Percentiles rank a stretch among this genome's conserved stretches.
Evolutionary conservation across 2,329 filamentous ascomycete species (phyloP).

Genomic region (Epichloe glyceriae): DNA sequence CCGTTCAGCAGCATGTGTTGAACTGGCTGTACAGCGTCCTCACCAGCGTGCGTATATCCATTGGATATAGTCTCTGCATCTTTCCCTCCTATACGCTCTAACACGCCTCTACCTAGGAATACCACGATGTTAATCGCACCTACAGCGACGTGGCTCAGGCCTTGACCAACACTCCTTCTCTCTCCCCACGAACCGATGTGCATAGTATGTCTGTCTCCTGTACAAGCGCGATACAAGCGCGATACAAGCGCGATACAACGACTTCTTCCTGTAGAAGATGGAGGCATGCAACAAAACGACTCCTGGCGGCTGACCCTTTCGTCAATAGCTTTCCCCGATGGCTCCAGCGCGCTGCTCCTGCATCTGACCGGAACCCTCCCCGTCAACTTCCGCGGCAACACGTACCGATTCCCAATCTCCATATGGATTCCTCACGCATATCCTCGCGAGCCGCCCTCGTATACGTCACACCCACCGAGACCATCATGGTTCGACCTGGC

Average conservation of each 20-base stretch:
- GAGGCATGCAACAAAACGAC: slow-evolving; percentile 1
- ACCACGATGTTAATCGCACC: slow-evolving; percentile 80
- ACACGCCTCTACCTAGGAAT: slow-evolving; percentile 49
- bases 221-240: too few species aligned
- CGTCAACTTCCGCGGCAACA: slow-evolving; percentile 77
- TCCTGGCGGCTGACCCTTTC: slow-evolving; percentile 6
- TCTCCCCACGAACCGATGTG: slow-evolving; percentile 81
- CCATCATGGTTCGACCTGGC: slow-evolving; percentile 80
- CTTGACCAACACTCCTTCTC: slow-evolving; percentile 64
- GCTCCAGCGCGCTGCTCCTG: slow-evolving; percentile 72
- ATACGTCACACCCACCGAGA: slow-evolving; percentile 78
- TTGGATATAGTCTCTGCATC: not conserved
- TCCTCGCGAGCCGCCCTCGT: slow-evolving; percentile 74
- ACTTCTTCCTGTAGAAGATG: too few species aligned
- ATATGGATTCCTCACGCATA: slow-evolving; percentile 91
- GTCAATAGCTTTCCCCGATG: slow-evolving; percentile 68
- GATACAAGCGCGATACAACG: too few species aligned
- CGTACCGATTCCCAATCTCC: slow-evolving; percentile 82
- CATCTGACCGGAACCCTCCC: slow-evolving; percentile 79
- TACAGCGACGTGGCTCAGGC: slow-evolving; percentile 84
- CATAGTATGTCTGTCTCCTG: slow-evolving; percentile 88
- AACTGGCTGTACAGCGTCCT: slow-evolving; percentile 93
- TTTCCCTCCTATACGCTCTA: not conserved
- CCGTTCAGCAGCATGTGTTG: slow-evolving; percentile 77
- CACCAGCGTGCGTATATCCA: slow-evolving; percentile 45